These are phyloP conservation scores for Akanthomyces muscarius DNA, from an alignment of 2,329 filamentous ascomycete species.

Conservation along the genomic window DNA sequence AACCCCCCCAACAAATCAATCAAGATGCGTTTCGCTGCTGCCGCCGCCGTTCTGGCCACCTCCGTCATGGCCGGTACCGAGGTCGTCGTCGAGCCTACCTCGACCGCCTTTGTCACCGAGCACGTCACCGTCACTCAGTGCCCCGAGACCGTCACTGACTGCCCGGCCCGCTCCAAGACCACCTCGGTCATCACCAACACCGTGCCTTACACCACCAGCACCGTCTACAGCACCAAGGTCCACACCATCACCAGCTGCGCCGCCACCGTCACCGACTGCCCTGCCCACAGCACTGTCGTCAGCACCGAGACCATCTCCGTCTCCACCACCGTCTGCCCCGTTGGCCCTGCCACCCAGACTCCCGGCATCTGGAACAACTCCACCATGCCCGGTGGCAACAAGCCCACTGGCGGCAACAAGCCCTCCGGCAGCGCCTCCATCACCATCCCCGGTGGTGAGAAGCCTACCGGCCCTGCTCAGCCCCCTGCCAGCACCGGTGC, in stretches of 20 bases:
- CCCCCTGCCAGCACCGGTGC: constrained; percentile 1
- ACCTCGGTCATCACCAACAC: constrained; percentile 37
- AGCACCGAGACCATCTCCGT: constrained; percentile 35
- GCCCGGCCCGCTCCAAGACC: constrained; percentile 43
- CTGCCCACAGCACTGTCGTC: constrained; percentile 36
- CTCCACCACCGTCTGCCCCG: constrained; percentile 40
- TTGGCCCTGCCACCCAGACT: constrained; percentile 25
- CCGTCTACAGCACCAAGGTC: constrained; percentile 56
- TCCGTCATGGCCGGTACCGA: constrained; percentile 26
- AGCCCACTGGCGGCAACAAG: constrained; percentile 18
- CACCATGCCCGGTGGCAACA: constrained; percentile 18
- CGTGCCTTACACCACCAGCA: constrained; percentile 44
- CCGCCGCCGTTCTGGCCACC: constrained; percentile 45
- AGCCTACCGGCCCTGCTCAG: not conserved
- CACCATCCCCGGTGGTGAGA: not conserved
- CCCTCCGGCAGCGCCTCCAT: not conserved
- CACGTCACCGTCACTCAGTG: constrained; percentile 60
- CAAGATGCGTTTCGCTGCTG: constrained; percentile 61
- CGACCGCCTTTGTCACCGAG: constrained; percentile 54
- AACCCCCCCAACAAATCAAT: constrained; percentile 31
- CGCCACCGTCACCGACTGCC: constrained; percentile 60
- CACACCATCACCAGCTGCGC: constrained; percentile 60
- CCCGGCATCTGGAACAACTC: constrained; percentile 19
- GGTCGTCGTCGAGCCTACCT: constrained; percentile 30
- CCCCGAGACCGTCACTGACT: constrained; percentile 57